phyloP scores from a whole-genome alignment of 352 stramenopile species.

The Blastocystis sp. region DNA sequence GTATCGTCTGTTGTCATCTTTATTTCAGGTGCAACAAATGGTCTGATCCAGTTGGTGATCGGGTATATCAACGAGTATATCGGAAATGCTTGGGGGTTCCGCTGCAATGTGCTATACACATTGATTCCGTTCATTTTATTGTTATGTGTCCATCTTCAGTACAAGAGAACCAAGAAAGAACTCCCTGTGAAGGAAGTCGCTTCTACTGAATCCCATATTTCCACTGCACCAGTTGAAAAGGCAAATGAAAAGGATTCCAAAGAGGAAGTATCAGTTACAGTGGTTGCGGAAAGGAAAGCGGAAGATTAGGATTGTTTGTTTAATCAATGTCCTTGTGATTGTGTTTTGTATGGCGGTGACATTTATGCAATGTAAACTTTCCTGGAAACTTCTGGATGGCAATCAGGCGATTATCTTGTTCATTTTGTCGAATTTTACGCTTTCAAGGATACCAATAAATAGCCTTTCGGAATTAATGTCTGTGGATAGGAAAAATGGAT shows the following conservation, averaged over 20 bases:
- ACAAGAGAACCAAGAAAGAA: not conserved
- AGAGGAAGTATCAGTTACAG: not conserved
- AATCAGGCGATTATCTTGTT: too few species aligned
- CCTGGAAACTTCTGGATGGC: too few species aligned
- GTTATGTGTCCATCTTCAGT: not conserved
- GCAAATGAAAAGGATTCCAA: not conserved
- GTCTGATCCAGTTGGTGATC: conserved; percentile 10
- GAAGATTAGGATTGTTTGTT: not conserved
- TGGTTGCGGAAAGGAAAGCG: not conserved
- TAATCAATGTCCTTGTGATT: too few species aligned
- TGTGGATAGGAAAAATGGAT: not conserved
- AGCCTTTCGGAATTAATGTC: not conserved
- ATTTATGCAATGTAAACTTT: too few species aligned
- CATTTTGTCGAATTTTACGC: not conserved
- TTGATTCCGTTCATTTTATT: conserved; percentile 29
- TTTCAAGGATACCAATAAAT: not conserved
- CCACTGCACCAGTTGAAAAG: too few species aligned
- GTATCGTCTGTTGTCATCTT: conserved; percentile 9
- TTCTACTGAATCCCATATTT: too few species aligned
- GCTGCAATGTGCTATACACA: conserved; percentile 27
- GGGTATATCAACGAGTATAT: conserved; percentile 48
- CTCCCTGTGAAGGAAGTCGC: not conserved
- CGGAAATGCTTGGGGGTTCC: conserved; percentile 28
- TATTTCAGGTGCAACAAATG: conserved; percentile 38
- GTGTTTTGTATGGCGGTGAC: too few species aligned